A percentile compares a stretch with the other conserved stretches of the same genome.
These are phyloP conservation scores for Lonicera japonica DNA, from an alignment of 129 eudicot genomes.

Conservation along the genomic window DNA sequence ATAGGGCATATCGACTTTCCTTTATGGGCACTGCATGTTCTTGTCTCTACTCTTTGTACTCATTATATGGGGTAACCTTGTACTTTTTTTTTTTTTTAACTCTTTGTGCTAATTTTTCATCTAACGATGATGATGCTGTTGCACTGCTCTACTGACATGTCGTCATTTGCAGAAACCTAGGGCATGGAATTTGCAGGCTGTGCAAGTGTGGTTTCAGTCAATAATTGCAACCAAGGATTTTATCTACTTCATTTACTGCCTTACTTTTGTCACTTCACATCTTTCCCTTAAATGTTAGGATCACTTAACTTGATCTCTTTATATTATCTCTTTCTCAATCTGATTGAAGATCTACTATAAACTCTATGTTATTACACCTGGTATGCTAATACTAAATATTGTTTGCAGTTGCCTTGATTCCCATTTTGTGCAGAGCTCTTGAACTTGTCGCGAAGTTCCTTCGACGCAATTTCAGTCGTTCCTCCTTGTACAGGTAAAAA, in stretches of 20 bases:
- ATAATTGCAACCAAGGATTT: slow-evolving; percentile 51
- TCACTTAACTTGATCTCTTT: neutral
- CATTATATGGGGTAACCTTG: slow-evolving; percentile 52
- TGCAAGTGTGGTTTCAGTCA: slow-evolving; percentile 55
- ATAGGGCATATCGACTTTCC: slow-evolving; percentile 48
- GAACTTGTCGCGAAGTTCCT: slow-evolving; percentile 51
- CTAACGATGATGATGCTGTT: neutral
- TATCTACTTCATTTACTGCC: slow-evolving; percentile 48
- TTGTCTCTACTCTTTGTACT: slow-evolving; percentile 45
- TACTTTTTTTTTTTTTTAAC: neutral
- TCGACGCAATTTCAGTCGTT: slow-evolving; percentile 48
- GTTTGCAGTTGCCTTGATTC: slow-evolving; percentile 59
- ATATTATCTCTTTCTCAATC: neutral
- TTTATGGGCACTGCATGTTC: slow-evolving; percentile 59
- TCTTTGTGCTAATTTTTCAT: neutral
- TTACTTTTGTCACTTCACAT: slow-evolving; percentile 47
- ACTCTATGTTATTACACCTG: neutral
- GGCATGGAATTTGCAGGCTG: slow-evolving; percentile 56
- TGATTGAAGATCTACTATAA: neutral
- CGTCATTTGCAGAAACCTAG: slow-evolving; percentile 44
- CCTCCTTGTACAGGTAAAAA: slow-evolving; percentile 56
- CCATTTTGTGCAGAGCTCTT: slow-evolving; percentile 40
- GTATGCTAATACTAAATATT: neutral
- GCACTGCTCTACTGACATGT: neutral
- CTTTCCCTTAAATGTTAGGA: slow-evolving; percentile 44